Base-by-base conservation (phyloP, 106 monocot species). In the Dioscorea dumetorum region DNA sequence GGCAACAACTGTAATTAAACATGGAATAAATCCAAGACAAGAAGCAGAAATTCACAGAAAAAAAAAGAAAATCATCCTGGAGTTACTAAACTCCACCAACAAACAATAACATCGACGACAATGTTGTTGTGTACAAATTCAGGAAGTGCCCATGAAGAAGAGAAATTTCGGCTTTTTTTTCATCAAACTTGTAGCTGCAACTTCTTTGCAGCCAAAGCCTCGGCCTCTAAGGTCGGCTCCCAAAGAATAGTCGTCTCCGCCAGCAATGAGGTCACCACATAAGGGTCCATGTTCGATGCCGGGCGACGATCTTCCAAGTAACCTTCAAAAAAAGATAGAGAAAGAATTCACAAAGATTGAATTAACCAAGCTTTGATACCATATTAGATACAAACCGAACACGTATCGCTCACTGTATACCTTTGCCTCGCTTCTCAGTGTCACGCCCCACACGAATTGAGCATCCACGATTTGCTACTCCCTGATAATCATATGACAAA, bases 211-310 rank as follows among this genome's bases (percentile, higher is more conserved):
- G 91, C 84, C 50, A 85, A 63, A 69, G 80, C 85, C 67, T 83
- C 90, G 10, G 84, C 57, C 75, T 88, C 88, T 0, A 82, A 75
- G 7, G 88, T 59, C 11, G 91, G 85, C 63, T 92, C 77, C 76
- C 73, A 92, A 22, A 88, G 85, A 61, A 92, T 62, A 17, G 88
- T 92, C 4, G 82, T 88, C 54, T 92, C 88, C 4, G 91, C 91
- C 21, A 92, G 78, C 24, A 92, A 74, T 4, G 82, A 66, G 12
- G 88, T 92, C 64, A 92, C 91, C 34, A 92, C 75, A 68, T 92
- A 92, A 12, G 91, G 91, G 70, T 92, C 91, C 91, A 92, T 92
- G 87, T 92, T 92, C 21, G 91, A 88, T 60, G 91, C 87, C 4
- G 91, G 91, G 50, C 91, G 78, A 11, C 91, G 82, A 70, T 92